Conservation (phyloP, 192 early-diverging fungal species). For the Chytriomyces confervae region DNA sequence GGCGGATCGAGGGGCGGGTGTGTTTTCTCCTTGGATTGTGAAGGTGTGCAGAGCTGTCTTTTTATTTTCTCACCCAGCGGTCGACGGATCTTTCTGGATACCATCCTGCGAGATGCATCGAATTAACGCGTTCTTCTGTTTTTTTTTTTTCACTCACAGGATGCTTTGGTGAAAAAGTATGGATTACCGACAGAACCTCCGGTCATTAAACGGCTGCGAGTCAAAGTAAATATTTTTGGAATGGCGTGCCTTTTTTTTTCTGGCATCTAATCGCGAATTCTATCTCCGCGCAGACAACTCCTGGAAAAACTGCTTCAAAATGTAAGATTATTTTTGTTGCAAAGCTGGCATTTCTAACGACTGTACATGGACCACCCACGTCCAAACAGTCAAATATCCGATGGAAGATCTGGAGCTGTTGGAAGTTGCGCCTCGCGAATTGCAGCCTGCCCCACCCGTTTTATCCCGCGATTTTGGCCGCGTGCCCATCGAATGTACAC, state of each 20-base stretch:
- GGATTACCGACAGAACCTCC: constrained; percentile 42
- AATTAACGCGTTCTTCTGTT: not conserved
- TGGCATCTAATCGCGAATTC: not conserved
- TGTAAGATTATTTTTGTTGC: too few species aligned
- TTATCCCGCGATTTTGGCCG: constrained; percentile 49
- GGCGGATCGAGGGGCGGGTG: constrained; percentile 63
- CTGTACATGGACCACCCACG: too few species aligned
- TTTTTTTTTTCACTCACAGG: not conserved
- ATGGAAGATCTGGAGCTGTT: constrained; percentile 84
- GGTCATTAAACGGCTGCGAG: not conserved
- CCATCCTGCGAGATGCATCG: too few species aligned
- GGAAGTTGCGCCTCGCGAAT: constrained; percentile 47
- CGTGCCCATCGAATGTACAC: constrained; percentile 52
- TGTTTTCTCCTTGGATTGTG: constrained; percentile 76
- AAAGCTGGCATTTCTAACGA: too few species aligned
- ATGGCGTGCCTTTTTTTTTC: not conserved
- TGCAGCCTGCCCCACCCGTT: constrained; percentile 49
- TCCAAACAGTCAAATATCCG: constrained; percentile 60
- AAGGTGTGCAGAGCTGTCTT: constrained; percentile 45
- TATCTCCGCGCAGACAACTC: not conserved
- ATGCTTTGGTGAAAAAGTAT: constrained; percentile 52
- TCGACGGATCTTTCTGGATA: not conserved
- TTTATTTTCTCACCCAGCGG: not conserved
- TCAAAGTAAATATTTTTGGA: not conserved
- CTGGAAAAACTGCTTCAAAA: too few species aligned